Percentiles rank a stretch among this genome's conserved stretches.
phyloP scores from a whole-genome alignment of 192 early-diverging fungal species.

The Phlyctochytrium planicorne region DNA sequence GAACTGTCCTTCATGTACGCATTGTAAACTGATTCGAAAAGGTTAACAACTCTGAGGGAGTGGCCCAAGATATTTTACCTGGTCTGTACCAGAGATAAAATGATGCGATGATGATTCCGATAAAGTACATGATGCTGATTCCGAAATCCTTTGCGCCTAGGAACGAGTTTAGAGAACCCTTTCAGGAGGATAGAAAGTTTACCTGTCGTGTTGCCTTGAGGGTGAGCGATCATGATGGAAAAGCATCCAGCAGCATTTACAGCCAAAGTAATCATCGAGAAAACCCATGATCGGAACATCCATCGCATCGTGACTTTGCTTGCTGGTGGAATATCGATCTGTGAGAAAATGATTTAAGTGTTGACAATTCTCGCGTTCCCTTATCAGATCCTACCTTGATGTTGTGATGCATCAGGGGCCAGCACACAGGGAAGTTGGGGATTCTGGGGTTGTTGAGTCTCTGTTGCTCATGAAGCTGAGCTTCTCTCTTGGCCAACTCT shows the following conservation, averaged over 20 bases:
- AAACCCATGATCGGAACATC: constrained; percentile 16
- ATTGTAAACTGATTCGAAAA: constrained; percentile 19
- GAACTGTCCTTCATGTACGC: constrained; percentile 23
- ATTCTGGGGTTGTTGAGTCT: not conserved
- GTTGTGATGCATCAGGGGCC: constrained; percentile 33
- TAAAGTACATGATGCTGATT: constrained; percentile 14
- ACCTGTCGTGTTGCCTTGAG: constrained; percentile 19
- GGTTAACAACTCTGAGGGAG: not conserved
- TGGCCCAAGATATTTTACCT: too few species aligned
- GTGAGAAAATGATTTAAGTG: too few species aligned
- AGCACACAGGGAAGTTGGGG: constrained; percentile 24
- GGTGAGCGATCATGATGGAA: constrained; percentile 16
- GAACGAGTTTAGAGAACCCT: not conserved
- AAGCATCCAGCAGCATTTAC: constrained; percentile 15
- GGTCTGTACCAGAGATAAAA: constrained; percentile 27
- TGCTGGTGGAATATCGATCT: constrained; percentile 20
- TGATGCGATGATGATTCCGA: constrained; percentile 4
- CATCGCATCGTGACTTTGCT: constrained; percentile 5
- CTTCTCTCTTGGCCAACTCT: constrained; percentile 13
- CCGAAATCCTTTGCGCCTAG: constrained; percentile 23
- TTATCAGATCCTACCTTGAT: constrained; percentile 8
- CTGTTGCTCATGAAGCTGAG: constrained; percentile 6
- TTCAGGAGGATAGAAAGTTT: not conserved
- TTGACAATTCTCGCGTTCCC: not conserved
- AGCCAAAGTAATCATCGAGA: not conserved